Percentiles rank a stretch among this genome's conserved stretches.
Conservation (phyloP, 495 filamentous ascomycete genomes). For the Tirmania nivea region DNA sequence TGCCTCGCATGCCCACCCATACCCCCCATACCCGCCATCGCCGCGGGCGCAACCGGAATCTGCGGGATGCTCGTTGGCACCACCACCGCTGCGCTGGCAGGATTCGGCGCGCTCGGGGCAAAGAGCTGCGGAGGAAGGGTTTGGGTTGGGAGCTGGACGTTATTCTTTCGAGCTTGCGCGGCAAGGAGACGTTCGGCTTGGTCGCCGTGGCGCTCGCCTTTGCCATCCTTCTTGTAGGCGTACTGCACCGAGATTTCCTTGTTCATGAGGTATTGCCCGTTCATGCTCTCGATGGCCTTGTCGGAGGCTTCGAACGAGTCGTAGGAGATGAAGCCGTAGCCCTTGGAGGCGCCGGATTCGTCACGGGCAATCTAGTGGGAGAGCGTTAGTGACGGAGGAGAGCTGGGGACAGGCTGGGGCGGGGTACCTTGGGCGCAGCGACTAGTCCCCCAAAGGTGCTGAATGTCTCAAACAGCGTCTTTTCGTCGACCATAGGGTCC, state of each 20-base stretch:
- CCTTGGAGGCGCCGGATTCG: constrained; percentile 75
- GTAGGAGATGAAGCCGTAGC: constrained; percentile 92
- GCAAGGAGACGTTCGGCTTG: constrained; percentile 84
- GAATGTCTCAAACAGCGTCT: constrained; percentile 94
- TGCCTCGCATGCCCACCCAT: constrained; percentile 4
- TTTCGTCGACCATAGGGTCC: constrained; percentile 86
- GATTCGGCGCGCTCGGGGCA: constrained; percentile 15
- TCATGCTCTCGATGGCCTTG: constrained; percentile 77
- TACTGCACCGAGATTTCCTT: constrained; percentile 92
- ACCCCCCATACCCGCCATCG: background rate
- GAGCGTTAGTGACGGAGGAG: constrained; percentile 6
- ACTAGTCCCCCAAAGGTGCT: constrained; percentile 74
- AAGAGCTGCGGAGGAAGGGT: constrained; percentile 18
- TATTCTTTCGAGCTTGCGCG: constrained; percentile 80
- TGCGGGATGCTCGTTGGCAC: constrained; percentile 2
- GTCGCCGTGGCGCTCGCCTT: constrained; percentile 90
- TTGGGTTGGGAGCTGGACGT: constrained; percentile 31
- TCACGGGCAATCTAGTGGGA: constrained; percentile 55
- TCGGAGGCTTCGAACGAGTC: constrained; percentile 88
- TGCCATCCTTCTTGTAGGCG: constrained; percentile 98
- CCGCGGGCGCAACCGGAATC: constrained; percentile 5
- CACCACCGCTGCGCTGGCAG: background rate
- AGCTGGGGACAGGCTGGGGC: background rate
- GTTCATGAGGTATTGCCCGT: constrained; percentile 92
- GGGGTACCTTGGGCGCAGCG: constrained; percentile 50